Evolutionary conservation across 1,284 basidiomycete species (phyloP), one percentile per base, ranked within the genome.

Genomic region (Papiliotrema fonsecae): DNA sequence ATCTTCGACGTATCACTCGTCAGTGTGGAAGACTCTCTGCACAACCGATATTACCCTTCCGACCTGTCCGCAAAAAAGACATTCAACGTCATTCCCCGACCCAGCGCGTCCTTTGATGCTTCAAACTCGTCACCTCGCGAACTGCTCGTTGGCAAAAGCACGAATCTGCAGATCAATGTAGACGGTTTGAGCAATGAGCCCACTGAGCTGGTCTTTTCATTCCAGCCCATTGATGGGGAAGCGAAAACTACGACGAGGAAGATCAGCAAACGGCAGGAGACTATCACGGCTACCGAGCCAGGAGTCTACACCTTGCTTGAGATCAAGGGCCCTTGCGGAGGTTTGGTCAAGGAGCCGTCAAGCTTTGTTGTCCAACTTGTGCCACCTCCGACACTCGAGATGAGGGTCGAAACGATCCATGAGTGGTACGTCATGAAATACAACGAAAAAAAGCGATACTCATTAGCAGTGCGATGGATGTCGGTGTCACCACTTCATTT

Each of bases 371-470:
- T 91, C 1, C 74, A 86, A 31, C 81, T 89, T 63, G 79, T 84
- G 52, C 87, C 87, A 1, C 70, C 79, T 34, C 89, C 90, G 1
- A 82, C 80, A 2, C 85, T 87, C 13, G 83, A 90, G 62, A 88
- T 96, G 56, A 82, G 86, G 66, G 91, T 92, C 80, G 86, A 85
- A 62, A 85, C 86, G 46, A 87, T 97, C 57, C 87, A 93, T 60
- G 94, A 92, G 76, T 91, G 89, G 88, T 87, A 60, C 50, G 76
- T 64, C 5, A 6, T n/a, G 13, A 4, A 13, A 7, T 22, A 46
- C 56, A 40, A 10, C 36, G 38, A 22, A 9, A 14, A 42, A 27
- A 31, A 27, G 56, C 21, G 57, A 57, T 24, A 24, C 28, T 6
- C 22, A 36, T 19, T 18, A 58, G 51, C 53, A 97, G 92, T 68